Evolutionary conservation across 768 basidiomycete species (phyloP), one percentile per base, ranked within the genome.

Genomic region (Dentipellis sp.): DNA sequence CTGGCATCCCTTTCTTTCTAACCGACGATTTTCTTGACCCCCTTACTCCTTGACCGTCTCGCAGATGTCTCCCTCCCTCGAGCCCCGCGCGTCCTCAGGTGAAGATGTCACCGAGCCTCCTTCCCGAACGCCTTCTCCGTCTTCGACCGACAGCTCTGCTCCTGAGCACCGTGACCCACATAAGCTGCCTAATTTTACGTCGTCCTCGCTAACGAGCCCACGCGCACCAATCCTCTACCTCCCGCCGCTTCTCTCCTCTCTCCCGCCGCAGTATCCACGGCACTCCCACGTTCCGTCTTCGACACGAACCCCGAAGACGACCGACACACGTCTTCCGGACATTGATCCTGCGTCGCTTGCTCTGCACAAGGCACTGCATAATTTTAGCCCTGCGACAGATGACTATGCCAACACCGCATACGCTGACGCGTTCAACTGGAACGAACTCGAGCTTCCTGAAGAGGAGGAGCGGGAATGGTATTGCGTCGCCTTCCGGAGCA

Each of bases 401-500:
- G 67, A 81, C 36, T 97, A 95, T 59, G 86, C 91, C 0, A 63
- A 58, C 10, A 69, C 68, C 3, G 74, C 82, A 4, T 98, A 95
- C 63, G 71, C 72, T 2, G 74, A 82, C 23, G 88, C 91, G 2
- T 98, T 98, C 75, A 97, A 97, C 68, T 98, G 94, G 94, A 64
- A 69, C 16, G 78, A 87, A 47, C 73, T 95, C 1, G 65, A 68
- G 3, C 75, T 95, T 12, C 85, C 86, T 1, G 72, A 72, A 52
- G 78, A 86, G 2, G 82, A 88, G 48, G 88, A 89, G 61, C 74
- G 90, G 39, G 89, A 92, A 56, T 97, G 89, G 91, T 97, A 95
- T 66, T 84, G 84, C 58, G 95, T 98, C 10, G 91, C 83, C 14
- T 98, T 98, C 70, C 78, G 91, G 11, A 90, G 87, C 59, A 81